Base-by-base conservation (phyloP, 106 monocot genomes). In the Acorus gramineus region DNA sequence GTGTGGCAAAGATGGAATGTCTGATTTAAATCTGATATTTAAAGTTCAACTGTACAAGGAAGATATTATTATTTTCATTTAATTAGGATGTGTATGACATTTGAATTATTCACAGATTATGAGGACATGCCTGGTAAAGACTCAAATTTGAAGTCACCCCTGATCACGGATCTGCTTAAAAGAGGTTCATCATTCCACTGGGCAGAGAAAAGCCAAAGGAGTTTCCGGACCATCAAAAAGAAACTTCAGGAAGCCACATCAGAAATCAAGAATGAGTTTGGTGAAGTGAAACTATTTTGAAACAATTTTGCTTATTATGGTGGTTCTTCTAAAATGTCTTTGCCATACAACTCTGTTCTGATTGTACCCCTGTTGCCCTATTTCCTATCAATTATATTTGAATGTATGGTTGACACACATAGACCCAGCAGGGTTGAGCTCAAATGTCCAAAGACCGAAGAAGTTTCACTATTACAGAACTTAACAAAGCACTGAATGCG, bases 171-270 rank as follows among this genome's bases (percentile, higher is more conserved):
- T 10, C 72, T 85, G 46, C 56, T 82, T 14, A 76, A 68, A 62
- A 67, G 82, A 69, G 76, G 65, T 54, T 44, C 61, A 47, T 64
- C 82, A 6, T 63, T 69, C 50, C 54, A 73, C 57, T 90, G 82
- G 89, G 47, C 74, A 28, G 72, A 82, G 57, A 85, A 63, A 43
- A 75, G 89, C n/a, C 80, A 83, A 71, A 80, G 57, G 59, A 83
- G 85, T 59, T 78, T 90, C 46, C 67, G 64, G 12, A 49, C 63
- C 2, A 77, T 90, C 67, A 85, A 73, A 66, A 78, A 83, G 49
- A 90, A 77, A 80, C 61, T 85, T 55, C 85, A 82, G 59, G 79
- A 75, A 71, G 79, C 76, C 2, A 65, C 81, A 4, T 79, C 70
- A 48, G 81, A 84, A 74, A 66, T 82, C 52, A 76, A 56, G 73